These are phyloP conservation scores for Camellia japonica DNA, from an alignment of 148 eudicot species.

Conservation along the genomic window DNA sequence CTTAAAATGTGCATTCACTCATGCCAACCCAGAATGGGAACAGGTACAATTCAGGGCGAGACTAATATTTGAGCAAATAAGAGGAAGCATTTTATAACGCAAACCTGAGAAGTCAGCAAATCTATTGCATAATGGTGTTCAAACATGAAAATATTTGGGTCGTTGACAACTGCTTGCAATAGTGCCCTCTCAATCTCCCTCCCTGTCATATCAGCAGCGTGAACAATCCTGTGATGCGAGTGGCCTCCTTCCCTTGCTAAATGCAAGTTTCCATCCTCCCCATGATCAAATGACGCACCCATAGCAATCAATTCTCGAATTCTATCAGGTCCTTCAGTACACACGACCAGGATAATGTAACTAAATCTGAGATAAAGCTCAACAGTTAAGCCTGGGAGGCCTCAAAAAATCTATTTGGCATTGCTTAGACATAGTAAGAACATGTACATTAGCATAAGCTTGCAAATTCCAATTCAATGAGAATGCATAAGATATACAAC, in stretches of 20 bases:
- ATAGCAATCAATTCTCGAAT: slow-evolving; percentile 88
- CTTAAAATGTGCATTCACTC: not conserved
- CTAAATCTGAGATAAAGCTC: slow-evolving; percentile 20
- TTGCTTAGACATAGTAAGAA: no score
- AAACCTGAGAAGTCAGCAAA: slow-evolving; percentile 89
- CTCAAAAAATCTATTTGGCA: not conserved
- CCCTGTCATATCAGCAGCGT: slow-evolving; percentile 98
- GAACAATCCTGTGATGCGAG: slow-evolving; percentile 92
- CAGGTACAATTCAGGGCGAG: not conserved
- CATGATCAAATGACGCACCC: slow-evolving; percentile 99
- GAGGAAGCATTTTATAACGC: not conserved
- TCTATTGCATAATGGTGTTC: slow-evolving; percentile 92
- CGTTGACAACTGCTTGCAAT: slow-evolving; percentile 66
- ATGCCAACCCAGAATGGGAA: slow-evolving; percentile 5
- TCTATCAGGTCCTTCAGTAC: slow-evolving; percentile 99
- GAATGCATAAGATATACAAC: no score
- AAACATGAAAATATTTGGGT: slow-evolving; percentile 78
- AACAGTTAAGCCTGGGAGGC: not conserved
- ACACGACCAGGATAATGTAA: slow-evolving; percentile 63
- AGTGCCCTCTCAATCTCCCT: slow-evolving; percentile 95
- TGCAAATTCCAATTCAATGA: no score
- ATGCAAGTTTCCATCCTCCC: slow-evolving; percentile 98
- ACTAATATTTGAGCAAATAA: not conserved
- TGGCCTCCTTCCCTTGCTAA: slow-evolving; percentile 98
- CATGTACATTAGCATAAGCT: no score